Evolutionary conservation across 2,329 filamentous ascomycete genomes (phyloP).

Genomic region (Fusarium bulbicola): DNA sequence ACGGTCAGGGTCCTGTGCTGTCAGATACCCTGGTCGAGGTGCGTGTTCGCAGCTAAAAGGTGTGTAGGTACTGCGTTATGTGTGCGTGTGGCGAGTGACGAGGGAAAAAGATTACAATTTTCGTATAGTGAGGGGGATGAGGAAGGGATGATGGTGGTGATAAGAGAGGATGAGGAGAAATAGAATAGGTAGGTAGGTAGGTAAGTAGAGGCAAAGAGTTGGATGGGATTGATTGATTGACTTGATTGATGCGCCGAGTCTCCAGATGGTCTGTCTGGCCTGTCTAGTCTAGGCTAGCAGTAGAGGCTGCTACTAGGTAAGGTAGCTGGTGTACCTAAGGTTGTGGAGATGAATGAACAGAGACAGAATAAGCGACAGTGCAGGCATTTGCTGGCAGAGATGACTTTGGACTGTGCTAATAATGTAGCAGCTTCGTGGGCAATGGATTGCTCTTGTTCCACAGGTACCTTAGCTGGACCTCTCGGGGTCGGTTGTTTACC

Average conservation of each 20-base stretch:
- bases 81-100: neutral
- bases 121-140: slow-evolving; percentile 12
- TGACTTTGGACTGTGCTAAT: neutral
- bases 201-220: slow-evolving; percentile 17
- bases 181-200: slow-evolving; percentile 10
- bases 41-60: slow-evolving; percentile 21
- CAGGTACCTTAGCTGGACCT: neutral
- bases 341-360: slow-evolving; percentile 26
- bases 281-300: neutral
- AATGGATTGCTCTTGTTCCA: neutral
- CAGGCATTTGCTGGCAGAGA: slow-evolving; percentile 3
- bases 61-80: neutral
- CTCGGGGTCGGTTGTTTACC: neutral
- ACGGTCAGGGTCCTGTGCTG: slow-evolving; percentile 37
- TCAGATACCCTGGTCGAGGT: slow-evolving; percentile 32
- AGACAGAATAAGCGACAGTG: neutral
- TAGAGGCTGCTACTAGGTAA: slow-evolving; percentile 12
- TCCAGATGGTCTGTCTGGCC: slow-evolving; percentile 11
- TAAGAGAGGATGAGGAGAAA: slow-evolving; percentile 14
- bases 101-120: slow-evolving; percentile 21
- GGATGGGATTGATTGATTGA: slow-evolving; percentile 22
- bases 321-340: slow-evolving; percentile 16
- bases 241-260: slow-evolving; percentile 28
- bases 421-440: neutral
- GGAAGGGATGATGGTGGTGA: slow-evolving; percentile 10